phyloP scores from a whole-genome alignment of 2,329 filamentous ascomycete genomes.

The Ceratocystis alfenasii region DNA sequence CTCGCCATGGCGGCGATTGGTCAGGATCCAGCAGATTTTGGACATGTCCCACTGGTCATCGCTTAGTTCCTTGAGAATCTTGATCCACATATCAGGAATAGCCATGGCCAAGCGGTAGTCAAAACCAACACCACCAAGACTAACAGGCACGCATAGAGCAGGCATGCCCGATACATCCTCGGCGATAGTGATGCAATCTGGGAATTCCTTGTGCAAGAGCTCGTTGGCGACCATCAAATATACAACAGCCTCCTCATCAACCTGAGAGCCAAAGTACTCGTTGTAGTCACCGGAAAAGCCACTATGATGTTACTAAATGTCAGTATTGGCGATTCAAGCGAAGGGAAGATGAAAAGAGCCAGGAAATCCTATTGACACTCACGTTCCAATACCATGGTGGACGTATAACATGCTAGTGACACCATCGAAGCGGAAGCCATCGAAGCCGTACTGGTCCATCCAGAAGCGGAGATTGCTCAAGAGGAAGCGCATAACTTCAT shows the following conservation, averaged over 20 bases:
- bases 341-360: neutral
- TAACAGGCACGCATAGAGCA: constrained; percentile 76
- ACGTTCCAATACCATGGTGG: constrained; percentile 96
- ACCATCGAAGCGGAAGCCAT: constrained; percentile 95
- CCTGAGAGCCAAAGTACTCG: constrained; percentile 82
- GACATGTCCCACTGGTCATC: constrained; percentile 89
- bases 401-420: constrained; percentile 97
- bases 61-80: constrained; percentile 85
- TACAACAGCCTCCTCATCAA: constrained; percentile 86
- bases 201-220: constrained; percentile 83
- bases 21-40: constrained; percentile 73
- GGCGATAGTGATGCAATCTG: constrained; percentile 77
- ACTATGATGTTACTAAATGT: constrained; percentile 36
- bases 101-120: constrained; percentile 98
- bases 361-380: constrained; percentile 32
- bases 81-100: constrained; percentile 98
- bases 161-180: constrained; percentile 99
- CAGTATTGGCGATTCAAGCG: neutral
- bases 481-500: constrained; percentile 91
- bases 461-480: constrained; percentile 93
- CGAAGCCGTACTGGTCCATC: constrained; percentile 97
- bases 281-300: constrained; percentile 97
- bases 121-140: constrained; percentile 84
- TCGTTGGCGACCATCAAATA: constrained; percentile 97
- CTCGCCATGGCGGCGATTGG: constrained; percentile 85